These are phyloP conservation scores for Exserohilum turcica DNA, from an alignment of 2,329 filamentous ascomycete species.

Conservation along the genomic window DNA sequence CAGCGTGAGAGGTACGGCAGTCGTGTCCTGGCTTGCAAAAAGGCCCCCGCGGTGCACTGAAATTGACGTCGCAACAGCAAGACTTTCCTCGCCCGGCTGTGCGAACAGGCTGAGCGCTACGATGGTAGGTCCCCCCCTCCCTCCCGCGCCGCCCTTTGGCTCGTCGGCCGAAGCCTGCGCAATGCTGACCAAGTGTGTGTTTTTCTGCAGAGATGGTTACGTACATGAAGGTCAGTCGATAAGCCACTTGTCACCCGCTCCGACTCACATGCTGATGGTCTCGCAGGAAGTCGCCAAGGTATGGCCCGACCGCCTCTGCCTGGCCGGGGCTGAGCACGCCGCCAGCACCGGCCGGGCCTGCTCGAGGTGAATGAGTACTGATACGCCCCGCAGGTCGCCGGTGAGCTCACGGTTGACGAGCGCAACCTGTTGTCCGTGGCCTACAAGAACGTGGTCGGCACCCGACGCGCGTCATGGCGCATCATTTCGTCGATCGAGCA, in stretches of 20 bases:
- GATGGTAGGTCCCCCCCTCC: constrained; percentile 69
- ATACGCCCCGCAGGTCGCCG: constrained; percentile 60
- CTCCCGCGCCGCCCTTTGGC: constrained; percentile 8
- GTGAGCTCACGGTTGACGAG: constrained; percentile 71
- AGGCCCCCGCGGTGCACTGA: constrained; percentile 14
- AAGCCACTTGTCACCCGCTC: background rate
- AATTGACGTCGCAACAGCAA: constrained; percentile 59
- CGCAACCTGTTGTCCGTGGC: constrained; percentile 95
- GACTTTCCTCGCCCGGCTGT: constrained; percentile 99
- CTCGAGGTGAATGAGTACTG: constrained; percentile 18
- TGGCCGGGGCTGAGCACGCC: constrained; percentile 23
- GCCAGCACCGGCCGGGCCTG: constrained; percentile 20
- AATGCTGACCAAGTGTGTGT: constrained; percentile 42
- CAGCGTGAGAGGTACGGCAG: constrained; percentile 57
- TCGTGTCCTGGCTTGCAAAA: too few relatives aligned
- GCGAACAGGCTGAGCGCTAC: constrained; percentile 99
- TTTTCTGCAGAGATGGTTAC: constrained; percentile 92
- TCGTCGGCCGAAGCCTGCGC: constrained; percentile 23
- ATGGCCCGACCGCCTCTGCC: constrained; percentile 43
- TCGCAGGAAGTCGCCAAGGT: constrained; percentile 90
- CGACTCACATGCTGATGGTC: constrained; percentile 44
- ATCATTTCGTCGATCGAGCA: constrained; percentile 99
- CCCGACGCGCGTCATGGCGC: constrained; percentile 97
- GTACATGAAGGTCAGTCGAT: constrained; percentile 84
- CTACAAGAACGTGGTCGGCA: constrained; percentile 99